A percentile compares a stretch with the other conserved stretches of the same genome.
Evolutionary conservation across 2,329 filamentous ascomycete species (phyloP).

Genomic region (Exserohilum turcica): DNA sequence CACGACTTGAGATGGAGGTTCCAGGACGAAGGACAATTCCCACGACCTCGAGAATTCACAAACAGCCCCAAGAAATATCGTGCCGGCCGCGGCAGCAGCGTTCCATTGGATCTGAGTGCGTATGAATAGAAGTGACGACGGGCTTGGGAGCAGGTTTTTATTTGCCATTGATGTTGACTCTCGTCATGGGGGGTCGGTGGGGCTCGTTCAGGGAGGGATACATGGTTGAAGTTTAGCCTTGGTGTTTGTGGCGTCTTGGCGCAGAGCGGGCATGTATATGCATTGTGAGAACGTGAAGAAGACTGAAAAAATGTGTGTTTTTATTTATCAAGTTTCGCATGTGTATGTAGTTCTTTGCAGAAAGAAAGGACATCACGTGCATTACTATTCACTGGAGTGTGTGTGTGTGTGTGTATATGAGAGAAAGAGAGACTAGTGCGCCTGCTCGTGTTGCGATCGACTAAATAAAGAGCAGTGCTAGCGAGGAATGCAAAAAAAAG

Average conservation of each 20-base stretch:
- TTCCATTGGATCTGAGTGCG: conserved; percentile 80
- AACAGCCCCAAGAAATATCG: conserved; percentile 80
- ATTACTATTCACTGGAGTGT: neutral
- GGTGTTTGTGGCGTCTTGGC: conserved; percentile 19
- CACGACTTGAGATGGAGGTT: conserved; percentile 87
- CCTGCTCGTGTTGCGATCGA: neutral
- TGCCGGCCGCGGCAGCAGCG: conserved; percentile 90
- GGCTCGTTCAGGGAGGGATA: conserved; percentile 9
- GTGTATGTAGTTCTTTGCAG: neutral
- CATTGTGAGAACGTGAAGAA: neutral
- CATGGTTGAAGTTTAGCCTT: conserved; percentile 24
- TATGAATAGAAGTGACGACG: conserved; percentile 48
- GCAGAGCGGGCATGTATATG: neutral
- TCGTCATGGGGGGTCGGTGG: neutral
- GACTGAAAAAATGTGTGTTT: neutral
- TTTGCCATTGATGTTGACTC: conserved; percentile 15
- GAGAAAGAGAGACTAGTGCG: neutral
- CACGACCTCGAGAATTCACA: conserved; percentile 80
- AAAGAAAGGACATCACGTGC: neutral
- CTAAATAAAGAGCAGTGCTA: too few relatives aligned
- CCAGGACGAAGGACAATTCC: conserved; percentile 78
- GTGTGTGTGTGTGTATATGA: too few relatives aligned
- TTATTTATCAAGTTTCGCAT: too few relatives aligned
- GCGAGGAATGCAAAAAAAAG: too few relatives aligned
- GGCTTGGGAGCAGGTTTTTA: conserved; percentile 1